Percentiles rank a stretch among this genome's conserved stretches.
Conservation (phyloP, 2,329 filamentous ascomycete species). For the Huntiella abstrusa region DNA sequence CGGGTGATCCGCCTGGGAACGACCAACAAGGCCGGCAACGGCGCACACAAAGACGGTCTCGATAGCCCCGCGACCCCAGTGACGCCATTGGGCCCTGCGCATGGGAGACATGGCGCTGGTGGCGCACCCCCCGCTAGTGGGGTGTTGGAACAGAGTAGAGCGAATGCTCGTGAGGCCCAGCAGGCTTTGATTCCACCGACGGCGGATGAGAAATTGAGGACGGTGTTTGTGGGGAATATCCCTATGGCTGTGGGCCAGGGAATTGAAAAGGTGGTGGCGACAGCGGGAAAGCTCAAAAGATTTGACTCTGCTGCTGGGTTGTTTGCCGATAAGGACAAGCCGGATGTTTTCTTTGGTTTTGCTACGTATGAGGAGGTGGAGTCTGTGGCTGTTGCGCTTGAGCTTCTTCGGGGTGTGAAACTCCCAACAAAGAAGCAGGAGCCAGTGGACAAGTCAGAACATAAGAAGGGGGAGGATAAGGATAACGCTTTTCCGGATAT, state of each 20-base stretch:
- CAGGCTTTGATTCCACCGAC: constrained; percentile 64
- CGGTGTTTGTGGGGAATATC: constrained; percentile 76
- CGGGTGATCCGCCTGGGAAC: constrained; percentile 89
- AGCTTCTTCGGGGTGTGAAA: constrained; percentile 64
- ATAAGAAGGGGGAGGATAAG: constrained; percentile 26
- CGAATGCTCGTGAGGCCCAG: constrained; percentile 46
- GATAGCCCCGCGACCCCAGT: constrained; percentile 20
- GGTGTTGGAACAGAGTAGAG: constrained; percentile 31
- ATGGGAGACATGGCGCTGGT: background rate
- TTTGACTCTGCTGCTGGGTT: constrained; percentile 57
- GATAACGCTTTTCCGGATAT: constrained; percentile 32
- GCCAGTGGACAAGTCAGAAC: constrained; percentile 30
- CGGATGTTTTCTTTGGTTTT: constrained; percentile 79
- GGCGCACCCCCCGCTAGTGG: background rate
- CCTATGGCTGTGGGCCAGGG: constrained; percentile 62
- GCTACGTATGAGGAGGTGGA: constrained; percentile 87
- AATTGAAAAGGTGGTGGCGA: constrained; percentile 57
- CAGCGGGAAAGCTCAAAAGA: constrained; percentile 61
- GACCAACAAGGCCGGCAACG: constrained; percentile 38
- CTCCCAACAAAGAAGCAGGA: constrained; percentile 62
- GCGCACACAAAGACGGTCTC: constrained; percentile 22
- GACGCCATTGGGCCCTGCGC: background rate
- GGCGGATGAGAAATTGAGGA: constrained; percentile 76
- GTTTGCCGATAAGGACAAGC: constrained; percentile 41
- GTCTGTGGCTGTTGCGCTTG: constrained; percentile 67